These are phyloP conservation scores for Zymoseptoria pseudotritici DNA, from an alignment of 2,329 filamentous ascomycete species.

Conservation along the genomic window DNA sequence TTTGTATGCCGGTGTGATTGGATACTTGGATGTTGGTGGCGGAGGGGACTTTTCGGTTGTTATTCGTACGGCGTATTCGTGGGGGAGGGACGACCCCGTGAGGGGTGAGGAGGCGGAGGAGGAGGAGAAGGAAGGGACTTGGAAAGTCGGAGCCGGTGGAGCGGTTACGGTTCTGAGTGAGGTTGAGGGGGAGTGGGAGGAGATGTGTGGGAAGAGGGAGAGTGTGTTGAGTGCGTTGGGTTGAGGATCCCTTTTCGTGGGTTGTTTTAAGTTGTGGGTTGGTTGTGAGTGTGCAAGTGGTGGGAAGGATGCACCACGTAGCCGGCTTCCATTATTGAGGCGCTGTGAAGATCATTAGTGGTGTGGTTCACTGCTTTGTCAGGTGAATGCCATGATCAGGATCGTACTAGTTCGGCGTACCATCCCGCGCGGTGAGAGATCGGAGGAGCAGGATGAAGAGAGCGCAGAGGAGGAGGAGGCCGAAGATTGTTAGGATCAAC, in stretches of 20 bases:
- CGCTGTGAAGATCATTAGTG: no score
- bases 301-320: background rate
- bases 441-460: background rate
- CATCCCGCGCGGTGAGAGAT: background rate
- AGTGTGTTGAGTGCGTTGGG: conserved; percentile 14
- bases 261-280: background rate
- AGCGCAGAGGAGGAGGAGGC: background rate
- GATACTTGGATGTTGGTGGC: conserved; percentile 81
- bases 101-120: conserved; percentile 44
- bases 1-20: conserved; percentile 81
- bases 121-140: conserved; percentile 35
- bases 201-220: conserved; percentile 58
- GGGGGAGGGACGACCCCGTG: conserved; percentile 55
- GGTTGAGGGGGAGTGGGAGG: conserved; percentile 72
- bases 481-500: background rate
- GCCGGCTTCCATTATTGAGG: background rate
- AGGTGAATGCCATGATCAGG: no score
- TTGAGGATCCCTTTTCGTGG: background rate
- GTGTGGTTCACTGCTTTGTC: no score
- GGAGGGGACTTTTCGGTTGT: conserved; percentile 86
- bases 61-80: conserved; percentile 73
- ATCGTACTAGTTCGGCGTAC: background rate
- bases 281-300: background rate
- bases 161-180: conserved; percentile 82
- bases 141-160: conserved; percentile 83